These are phyloP conservation scores for Mycena galericulata DNA, from an alignment of 768 basidiomycete species.

Conservation along the genomic window DNA sequence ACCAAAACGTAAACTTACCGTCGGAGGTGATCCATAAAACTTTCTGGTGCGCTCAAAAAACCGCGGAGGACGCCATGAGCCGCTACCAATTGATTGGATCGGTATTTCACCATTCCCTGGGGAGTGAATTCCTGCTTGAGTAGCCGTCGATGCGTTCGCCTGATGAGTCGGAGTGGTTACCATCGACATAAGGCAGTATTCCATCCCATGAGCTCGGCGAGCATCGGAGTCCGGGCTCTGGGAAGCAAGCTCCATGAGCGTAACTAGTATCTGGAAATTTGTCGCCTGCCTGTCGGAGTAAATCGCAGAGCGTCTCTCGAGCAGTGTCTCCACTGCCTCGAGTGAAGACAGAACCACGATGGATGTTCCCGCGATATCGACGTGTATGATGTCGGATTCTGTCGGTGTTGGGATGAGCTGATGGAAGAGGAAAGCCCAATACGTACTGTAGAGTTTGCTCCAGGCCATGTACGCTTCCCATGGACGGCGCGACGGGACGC, in stretches of 20 bases:
- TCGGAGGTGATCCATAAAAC: neutral
- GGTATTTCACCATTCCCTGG: neutral
- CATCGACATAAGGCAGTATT: conserved; percentile 2
- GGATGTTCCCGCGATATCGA: conserved; percentile 37
- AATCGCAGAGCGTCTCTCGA: conserved; percentile 52
- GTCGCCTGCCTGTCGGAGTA: conserved; percentile 45
- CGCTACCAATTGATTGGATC: neutral
- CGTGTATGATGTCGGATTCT: conserved; percentile 44
- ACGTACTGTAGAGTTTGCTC: conserved; percentile 52
- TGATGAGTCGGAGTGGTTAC: neutral
- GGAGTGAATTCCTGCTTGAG: conserved; percentile 1
- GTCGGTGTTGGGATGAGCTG: neutral
- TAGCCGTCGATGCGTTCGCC: conserved; percentile 17
- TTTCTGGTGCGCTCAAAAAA: neutral
- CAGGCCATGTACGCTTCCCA: conserved; percentile 53
- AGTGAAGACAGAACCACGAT: conserved; percentile 47
- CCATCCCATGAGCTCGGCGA: conserved; percentile 22
- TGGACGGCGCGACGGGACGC: conserved; percentile 50
- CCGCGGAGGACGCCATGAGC: neutral
- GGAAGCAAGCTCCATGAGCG: neutral
- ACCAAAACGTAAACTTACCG: too few species aligned
- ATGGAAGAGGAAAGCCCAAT: neutral
- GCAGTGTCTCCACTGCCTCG: conserved; percentile 50
- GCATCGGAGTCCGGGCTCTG: conserved; percentile 5
- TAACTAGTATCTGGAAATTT: neutral